Base-by-base conservation (phyloP, 371 early-diverging fungal species). In the Funneliformis caledonium region DNA sequence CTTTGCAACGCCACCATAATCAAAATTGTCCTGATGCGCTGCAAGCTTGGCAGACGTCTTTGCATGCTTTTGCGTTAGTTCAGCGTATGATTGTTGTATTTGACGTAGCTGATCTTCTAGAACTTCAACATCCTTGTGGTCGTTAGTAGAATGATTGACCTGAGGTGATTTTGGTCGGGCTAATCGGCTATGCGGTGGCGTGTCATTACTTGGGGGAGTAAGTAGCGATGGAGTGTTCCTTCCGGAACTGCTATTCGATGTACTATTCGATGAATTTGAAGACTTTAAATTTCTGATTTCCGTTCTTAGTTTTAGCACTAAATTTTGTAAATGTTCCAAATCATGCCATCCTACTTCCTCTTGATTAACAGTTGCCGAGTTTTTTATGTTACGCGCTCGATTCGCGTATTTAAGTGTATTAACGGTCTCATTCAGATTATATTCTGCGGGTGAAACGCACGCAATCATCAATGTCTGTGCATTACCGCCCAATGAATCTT, bases 401-500 rank as follows among this genome's bases (percentile, higher is more conserved):
- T 93, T 92, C 4, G 97, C 98, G 82, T 97, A 99, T 81, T 94
- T 92, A 56, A 98, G 90, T n/a, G 99, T 98, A 82, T 95, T 97
- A 81, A 78, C 59, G 42, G 99, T 96, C 84, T 99, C 99, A 47
- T 91, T 91, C 76, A 95, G 87, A 85, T 96, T 94, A 73, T 84
- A 81, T 72, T 94, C 93, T 14, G 94, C 90, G 0, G 96, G 94
- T 80, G 93, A 92, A 11, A 97, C 91, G 87, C 98, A 98, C 1
- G 97, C 97, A 69, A 98, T 91, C 97, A 98, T 96, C 26, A 98
- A 83, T 0, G 98, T 95, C 48, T 93, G 91, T 31, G 94, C 90
- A 70, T 96, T 97, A 5, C 98, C 99, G 72, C 97, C 98, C 37
- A 99, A 88, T 26, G 97, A 97, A 83, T 97, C 97, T 86, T 99